Evolutionary conservation across 1,139 yeast species (phyloP).

Genomic region (Lodderomyces metapsilosis): DNA sequence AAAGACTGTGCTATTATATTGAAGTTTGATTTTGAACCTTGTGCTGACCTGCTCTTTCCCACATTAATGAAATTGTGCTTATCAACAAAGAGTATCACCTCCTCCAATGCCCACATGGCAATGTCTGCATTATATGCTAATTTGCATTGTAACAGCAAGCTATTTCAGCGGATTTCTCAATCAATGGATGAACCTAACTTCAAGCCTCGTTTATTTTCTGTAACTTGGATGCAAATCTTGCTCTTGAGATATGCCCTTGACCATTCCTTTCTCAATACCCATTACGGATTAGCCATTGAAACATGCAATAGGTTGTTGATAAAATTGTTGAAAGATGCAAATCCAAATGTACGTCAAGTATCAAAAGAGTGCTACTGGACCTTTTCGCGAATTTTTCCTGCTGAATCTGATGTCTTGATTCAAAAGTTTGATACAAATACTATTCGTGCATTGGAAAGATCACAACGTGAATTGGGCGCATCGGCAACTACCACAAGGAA

Average conservation of each 20-base stretch:
- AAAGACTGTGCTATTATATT: slow-evolving; percentile 65
- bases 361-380: slow-evolving; percentile 79
- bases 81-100: slow-evolving; percentile 77
- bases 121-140: slow-evolving; percentile 60
- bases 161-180: slow-evolving; percentile 49
- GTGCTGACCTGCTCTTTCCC: slow-evolving; percentile 61
- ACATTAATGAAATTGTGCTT: slow-evolving; percentile 63
- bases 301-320: slow-evolving; percentile 50
- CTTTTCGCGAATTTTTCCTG: slow-evolving; percentile 47
- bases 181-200: slow-evolving; percentile 67
- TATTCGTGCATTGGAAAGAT: slow-evolving; percentile 41
- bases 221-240: slow-evolving; percentile 67
- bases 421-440: slow-evolving; percentile 41
- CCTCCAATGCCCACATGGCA: slow-evolving; percentile 69
- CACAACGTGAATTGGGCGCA: slow-evolving; percentile 36
- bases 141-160: slow-evolving; percentile 52
- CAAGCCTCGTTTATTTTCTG: slow-evolving; percentile 68
- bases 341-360: slow-evolving; percentile 73
- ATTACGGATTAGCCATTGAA: slow-evolving; percentile 43
- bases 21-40: slow-evolving; percentile 51
- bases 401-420: slow-evolving; percentile 53
- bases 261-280: slow-evolving; percentile 31
- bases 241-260: slow-evolving; percentile 40
- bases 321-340: slow-evolving; percentile 74
- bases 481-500: slow-evolving; percentile 10